These are phyloP conservation scores for Pichia insulana DNA, from an alignment of 805 yeast species.

Conservation along the genomic window DNA sequence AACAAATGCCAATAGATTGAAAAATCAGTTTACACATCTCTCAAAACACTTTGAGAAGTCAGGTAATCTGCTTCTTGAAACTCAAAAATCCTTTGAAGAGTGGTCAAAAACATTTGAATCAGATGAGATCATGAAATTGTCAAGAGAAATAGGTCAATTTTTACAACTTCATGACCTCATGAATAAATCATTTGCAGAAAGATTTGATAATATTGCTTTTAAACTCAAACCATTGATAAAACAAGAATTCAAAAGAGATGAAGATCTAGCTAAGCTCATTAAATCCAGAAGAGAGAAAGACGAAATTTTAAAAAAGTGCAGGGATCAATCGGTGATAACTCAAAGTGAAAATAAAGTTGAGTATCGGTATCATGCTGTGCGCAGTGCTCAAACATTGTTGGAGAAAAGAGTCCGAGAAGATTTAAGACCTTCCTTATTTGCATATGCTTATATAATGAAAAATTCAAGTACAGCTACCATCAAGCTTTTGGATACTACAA, in stretches of 20 bases:
- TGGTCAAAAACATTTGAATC: conserved; percentile 9
- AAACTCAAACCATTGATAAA: neutral
- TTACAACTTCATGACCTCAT: neutral
- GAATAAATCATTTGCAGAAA: neutral
- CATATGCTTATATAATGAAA: neutral
- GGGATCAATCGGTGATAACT: neutral
- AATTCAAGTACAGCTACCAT: neutral
- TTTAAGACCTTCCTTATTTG: conserved; percentile 3
- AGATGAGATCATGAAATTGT: conserved; percentile 1
- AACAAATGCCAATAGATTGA: conserved; percentile 6
- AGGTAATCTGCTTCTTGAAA: neutral
- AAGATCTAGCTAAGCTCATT: neutral
- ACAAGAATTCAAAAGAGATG: conserved; percentile 2
- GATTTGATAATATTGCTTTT: conserved; percentile 1
- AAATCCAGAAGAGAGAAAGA: conserved; percentile 1
- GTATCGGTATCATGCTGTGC: neutral
- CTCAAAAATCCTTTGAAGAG: conserved; percentile 1
- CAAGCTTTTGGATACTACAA: neutral
- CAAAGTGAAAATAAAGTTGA: conserved; percentile 2
- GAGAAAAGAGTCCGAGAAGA: neutral
- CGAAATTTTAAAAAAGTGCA: conserved; percentile 3
- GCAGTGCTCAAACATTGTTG: neutral
- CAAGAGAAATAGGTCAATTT: conserved; percentile 6
- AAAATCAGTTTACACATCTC: conserved; percentile 6
- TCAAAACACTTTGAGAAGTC: conserved; percentile 1